Evolutionary conservation across 441 rosid genomes (phyloP), one percentile per base, ranked within the genome.

Genomic region (Gossypium armourianum): DNA sequence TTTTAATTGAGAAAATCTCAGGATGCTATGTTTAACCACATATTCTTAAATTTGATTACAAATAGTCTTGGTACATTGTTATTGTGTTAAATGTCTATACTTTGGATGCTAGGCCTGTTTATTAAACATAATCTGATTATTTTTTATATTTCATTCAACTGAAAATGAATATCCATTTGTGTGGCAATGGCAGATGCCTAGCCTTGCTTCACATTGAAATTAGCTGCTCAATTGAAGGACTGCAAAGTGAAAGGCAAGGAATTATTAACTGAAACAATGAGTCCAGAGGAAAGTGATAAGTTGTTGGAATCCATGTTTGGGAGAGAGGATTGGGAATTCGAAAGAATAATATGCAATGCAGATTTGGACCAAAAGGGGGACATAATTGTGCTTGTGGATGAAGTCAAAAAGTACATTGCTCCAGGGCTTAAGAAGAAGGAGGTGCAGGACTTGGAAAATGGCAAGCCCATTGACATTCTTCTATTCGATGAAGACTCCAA

Each of bases 251-350:
- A 19, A 54, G 12, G 23, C 57, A 53, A 53, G 23, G n/a, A 54
- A 32, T 32, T 32, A 8, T 12, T 23, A 5, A 49, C 15, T 47
- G 2, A 60, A 32, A 50, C 29, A 55, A 40, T 64, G 70, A 70
- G 5, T 29, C 8, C 13, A 2, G 55, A 54, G 62, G 32, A 63
- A 13, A 73, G 58, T 23, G 68, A 74, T 4, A 53, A 21, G 15
- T 21, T 58, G 10, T 1, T 49, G 74, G 59, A 49, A 57, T 52
- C 53, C 1, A 72, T 49, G 71, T 62, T 68, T 32, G 76, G 72
- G 20, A 72, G 23, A 32, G 61, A 78, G 21, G 16, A 21, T 8
- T 81, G 45, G 76, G 62, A 47, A 62, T 56, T 78, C 29, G 5
- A 62, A 24, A 75, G 63, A 56, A 52, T 67, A 32, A 72, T 59